Percentiles rank a stretch among this genome's conserved stretches.
These are phyloP conservation scores for Oemleria cerasiformis DNA, from an alignment of 306 rosid species.

Conservation along the genomic window DNA sequence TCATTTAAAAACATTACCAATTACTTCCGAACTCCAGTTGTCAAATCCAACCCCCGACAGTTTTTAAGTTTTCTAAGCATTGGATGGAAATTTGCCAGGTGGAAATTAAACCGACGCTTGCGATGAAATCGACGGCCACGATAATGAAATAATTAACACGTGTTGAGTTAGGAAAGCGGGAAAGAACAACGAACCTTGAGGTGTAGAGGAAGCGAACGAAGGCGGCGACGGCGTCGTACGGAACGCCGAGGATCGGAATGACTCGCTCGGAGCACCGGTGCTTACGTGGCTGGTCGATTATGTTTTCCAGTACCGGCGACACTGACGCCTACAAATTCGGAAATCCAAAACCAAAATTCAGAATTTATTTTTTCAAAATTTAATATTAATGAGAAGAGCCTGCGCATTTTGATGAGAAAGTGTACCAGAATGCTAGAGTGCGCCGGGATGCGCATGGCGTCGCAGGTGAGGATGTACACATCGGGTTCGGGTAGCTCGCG, in stretches of 20 bases:
- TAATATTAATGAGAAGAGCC: neutral
- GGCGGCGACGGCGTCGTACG: conserved; percentile 61
- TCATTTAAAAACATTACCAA: conserved; percentile 23
- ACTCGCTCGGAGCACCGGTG: conserved; percentile 54
- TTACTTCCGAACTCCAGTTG: no score
- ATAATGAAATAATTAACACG: neutral
- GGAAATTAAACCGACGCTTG: neutral
- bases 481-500: conserved; percentile 67
- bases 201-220: conserved; percentile 68
- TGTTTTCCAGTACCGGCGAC: conserved; percentile 75
- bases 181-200: conserved; percentile 43
- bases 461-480: conserved; percentile 59
- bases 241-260: conserved; percentile 82
- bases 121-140: neutral
- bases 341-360: neutral
- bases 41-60: neutral
- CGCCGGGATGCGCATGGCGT: conserved; percentile 65
- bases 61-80: neutral
- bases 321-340: conserved; percentile 44
- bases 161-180: neutral
- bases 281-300: conserved; percentile 63
- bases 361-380: no score
- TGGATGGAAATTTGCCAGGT: neutral
- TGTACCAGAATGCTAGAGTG: conserved; percentile 69
- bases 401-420: neutral